These are phyloP conservation scores for Trichoderma sp. DNA, from an alignment of 2,329 filamentous ascomycete species.

Conservation along the genomic window DNA sequence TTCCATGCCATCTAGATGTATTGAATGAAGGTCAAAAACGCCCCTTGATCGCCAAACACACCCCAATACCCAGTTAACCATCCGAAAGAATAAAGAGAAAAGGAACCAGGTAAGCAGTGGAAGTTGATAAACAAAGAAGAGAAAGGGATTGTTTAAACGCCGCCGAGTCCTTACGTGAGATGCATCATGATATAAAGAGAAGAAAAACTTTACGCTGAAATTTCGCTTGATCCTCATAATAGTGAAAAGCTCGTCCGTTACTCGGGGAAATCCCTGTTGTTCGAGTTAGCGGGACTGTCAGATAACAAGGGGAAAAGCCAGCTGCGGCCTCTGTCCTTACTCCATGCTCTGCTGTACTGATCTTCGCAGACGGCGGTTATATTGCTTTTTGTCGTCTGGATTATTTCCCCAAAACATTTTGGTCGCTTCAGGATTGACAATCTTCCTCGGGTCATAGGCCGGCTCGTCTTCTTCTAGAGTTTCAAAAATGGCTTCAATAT, in stretches of 20 bases:
- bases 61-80: constrained; percentile 2
- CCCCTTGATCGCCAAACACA: constrained; percentile 1
- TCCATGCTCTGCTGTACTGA: constrained; percentile 72
- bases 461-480: constrained; percentile 86
- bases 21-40: constrained; percentile 18
- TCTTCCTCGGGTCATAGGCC: constrained; percentile 84
- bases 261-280: constrained; percentile 39
- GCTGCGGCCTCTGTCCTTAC: constrained; percentile 42
- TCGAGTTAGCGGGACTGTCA: neutral
- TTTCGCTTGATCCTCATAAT: neutral
- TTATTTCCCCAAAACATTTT: constrained; percentile 82
- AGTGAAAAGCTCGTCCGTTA: constrained; percentile 27
- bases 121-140: neutral
- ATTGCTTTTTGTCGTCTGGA: constrained; percentile 74
- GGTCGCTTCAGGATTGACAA: constrained; percentile 83
- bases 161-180: constrained; percentile 11
- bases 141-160: constrained; percentile 17
- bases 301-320: no score
- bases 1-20: constrained; percentile 11
- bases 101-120: neutral
- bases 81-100: neutral
- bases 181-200: neutral
- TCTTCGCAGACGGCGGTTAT: constrained; percentile 77
- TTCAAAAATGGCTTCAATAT: constrained; percentile 80
- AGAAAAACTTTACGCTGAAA: neutral